Conservation (phyloP, 805 yeast genomes). For the Pichia scutulata region DNA sequence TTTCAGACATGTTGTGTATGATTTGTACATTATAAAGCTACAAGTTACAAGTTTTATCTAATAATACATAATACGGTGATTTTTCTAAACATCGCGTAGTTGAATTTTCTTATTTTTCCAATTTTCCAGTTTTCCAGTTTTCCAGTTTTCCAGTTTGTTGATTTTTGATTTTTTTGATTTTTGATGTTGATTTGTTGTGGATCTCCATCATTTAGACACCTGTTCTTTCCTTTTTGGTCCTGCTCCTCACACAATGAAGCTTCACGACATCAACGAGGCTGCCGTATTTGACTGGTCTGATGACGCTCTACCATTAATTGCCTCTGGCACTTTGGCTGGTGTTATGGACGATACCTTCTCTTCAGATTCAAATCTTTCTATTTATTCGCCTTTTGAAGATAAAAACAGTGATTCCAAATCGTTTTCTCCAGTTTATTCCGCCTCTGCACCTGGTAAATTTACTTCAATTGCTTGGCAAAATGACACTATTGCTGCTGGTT, state of each 20-base stretch:
- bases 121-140: background rate
- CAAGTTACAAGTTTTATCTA: too few relatives aligned
- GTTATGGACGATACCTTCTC: constrained; percentile 87
- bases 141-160: background rate
- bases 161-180: background rate
- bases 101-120: too few relatives aligned
- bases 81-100: background rate
- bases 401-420: constrained; percentile 29
- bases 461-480: constrained; percentile 81
- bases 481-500: constrained; percentile 75
- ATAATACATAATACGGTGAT: too few relatives aligned
- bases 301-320: constrained; percentile 64
- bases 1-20: background rate
- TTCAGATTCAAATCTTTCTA: constrained; percentile 66
- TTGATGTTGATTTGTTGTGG: background rate
- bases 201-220: background rate
- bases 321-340: constrained; percentile 93
- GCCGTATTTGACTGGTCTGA: constrained; percentile 97
- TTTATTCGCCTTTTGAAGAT: constrained; percentile 59
- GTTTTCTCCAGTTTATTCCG: constrained; percentile 32
- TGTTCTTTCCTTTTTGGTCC: constrained; percentile 5
- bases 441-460: constrained; percentile 53
- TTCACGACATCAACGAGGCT: constrained; percentile 75
- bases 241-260: constrained; percentile 41
- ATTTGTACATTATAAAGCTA: too few relatives aligned